Conservation (phyloP, 164 flowering plant genomes). For the Umbellularia californica region DNA sequence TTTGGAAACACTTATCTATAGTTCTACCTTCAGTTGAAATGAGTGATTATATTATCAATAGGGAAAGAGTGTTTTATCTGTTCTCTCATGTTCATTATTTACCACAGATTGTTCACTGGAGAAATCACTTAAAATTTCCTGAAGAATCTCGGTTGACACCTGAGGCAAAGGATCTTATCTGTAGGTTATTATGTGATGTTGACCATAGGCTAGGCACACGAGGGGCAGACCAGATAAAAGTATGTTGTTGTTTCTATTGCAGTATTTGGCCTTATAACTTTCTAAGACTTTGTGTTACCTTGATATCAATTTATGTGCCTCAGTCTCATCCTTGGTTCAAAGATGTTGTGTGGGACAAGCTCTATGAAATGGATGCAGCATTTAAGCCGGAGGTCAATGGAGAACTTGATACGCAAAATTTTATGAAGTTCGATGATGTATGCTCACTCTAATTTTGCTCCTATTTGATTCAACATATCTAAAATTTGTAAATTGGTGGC, state of each 20-base stretch:
- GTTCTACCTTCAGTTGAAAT: neutral
- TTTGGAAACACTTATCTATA: neutral
- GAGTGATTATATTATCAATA: neutral
- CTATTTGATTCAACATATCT: neutral
- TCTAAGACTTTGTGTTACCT: neutral
- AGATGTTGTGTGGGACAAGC: constrained; percentile 75
- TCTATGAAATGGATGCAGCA: constrained; percentile 91
- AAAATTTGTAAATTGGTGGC: too few relatives aligned
- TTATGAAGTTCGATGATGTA: constrained; percentile 93
- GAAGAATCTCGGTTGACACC: constrained; percentile 73
- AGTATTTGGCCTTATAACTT: neutral
- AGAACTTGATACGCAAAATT: constrained; percentile 94
- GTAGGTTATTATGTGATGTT: constrained; percentile 37
- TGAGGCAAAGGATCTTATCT: constrained; percentile 86
- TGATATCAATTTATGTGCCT: neutral
- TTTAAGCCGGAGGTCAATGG: constrained; percentile 87
- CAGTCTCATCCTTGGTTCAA: constrained; percentile 99
- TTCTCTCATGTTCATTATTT: neutral
- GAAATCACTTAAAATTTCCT: constrained; percentile 79
- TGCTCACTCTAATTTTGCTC: neutral
- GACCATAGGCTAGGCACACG: constrained; percentile 71
- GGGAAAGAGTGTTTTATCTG: too few relatives aligned
- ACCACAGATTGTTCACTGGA: constrained; percentile 90
- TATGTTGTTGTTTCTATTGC: constrained; percentile 19
- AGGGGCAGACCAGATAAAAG: constrained; percentile 79